Percentiles rank a stretch among this genome's conserved stretches.
phyloP scores from a whole-genome alignment of 352 stramenopile species.

The Elongisporangium undulatum region DNA sequence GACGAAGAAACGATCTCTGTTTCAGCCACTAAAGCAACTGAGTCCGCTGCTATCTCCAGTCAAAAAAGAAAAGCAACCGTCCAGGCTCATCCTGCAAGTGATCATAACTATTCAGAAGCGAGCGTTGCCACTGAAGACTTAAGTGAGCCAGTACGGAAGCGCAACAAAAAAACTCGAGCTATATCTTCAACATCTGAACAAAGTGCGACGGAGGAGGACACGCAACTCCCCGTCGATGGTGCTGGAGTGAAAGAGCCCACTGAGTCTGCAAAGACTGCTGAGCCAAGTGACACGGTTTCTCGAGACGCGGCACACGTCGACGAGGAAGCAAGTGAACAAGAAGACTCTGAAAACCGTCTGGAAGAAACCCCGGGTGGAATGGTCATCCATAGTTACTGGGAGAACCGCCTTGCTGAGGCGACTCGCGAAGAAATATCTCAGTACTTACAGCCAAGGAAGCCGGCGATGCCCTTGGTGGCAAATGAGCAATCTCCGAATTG shows the following conservation, averaged over 20 bases:
- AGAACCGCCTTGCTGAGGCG: background rate
- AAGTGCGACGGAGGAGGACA: background rate
- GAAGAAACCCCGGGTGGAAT: background rate
- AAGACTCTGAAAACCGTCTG: background rate
- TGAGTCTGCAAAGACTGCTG: background rate
- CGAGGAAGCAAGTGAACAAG: background rate
- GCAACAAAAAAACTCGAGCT: background rate
- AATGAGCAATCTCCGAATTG: background rate
- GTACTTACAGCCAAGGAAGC: background rate
- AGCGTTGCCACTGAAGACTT: background rate
- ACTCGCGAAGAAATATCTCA: background rate
- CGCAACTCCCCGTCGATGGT: background rate
- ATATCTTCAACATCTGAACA: background rate
- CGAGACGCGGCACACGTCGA: background rate
- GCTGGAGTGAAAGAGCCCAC: background rate
- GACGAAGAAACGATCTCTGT: background rate
- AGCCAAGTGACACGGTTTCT: background rate
- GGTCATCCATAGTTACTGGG: background rate
- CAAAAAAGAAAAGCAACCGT: background rate
- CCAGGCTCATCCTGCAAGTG: no score
- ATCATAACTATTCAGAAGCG: background rate
- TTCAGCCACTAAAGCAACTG: background rate
- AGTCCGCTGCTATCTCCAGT: background rate
- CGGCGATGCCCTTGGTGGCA: background rate
- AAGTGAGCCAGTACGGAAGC: background rate